These are phyloP conservation scores for Cynara cardunculus DNA, from an alignment of 129 eudicot genomes.

Conservation along the genomic window DNA sequence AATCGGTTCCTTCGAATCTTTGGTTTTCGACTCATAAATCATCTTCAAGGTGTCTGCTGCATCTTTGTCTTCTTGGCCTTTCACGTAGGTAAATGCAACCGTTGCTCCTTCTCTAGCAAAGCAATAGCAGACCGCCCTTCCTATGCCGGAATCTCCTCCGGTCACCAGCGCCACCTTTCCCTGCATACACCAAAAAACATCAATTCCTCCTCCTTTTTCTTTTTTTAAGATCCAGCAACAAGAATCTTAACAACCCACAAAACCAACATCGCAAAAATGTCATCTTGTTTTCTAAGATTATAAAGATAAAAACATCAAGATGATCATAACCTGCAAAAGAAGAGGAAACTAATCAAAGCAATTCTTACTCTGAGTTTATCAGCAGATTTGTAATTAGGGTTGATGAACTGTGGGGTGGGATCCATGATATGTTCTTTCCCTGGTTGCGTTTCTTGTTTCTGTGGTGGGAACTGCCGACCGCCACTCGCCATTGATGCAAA, in stretches of 20 bases:
- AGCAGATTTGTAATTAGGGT: conserved; percentile 54
- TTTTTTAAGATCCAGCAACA: too few relatives aligned
- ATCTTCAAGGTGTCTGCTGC: conserved; percentile 54
- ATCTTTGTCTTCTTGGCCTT: conserved; percentile 79
- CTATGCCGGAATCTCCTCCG: conserved; percentile 92
- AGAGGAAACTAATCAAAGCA: too few relatives aligned
- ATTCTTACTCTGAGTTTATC: conserved; percentile 59
- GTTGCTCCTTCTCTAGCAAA: conserved; percentile 81
- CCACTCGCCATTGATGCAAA: conserved; percentile 25
- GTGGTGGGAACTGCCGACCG: conserved; percentile 58
- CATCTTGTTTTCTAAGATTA: not conserved
- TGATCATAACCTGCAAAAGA: not conserved
- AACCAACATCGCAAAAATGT: not conserved
- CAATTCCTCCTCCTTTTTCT: not conserved
- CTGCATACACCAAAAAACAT: conserved; percentile 27
- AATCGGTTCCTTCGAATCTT: conserved; percentile 63
- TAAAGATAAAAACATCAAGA: not conserved
- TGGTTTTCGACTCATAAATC: conserved; percentile 34
- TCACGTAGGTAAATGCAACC: conserved; percentile 75
- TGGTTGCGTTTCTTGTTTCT: conserved; percentile 80
- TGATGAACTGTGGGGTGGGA: conserved; percentile 50
- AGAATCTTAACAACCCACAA: too few relatives aligned
- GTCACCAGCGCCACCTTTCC: conserved; percentile 86
- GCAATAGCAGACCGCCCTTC: conserved; percentile 64
- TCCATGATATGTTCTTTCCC: conserved; percentile 90